A percentile compares a stretch with the other conserved stretches of the same genome.
These are phyloP conservation scores for Smittium mucronatum DNA, from an alignment of 371 early-diverging fungal species.

Conservation along the genomic window DNA sequence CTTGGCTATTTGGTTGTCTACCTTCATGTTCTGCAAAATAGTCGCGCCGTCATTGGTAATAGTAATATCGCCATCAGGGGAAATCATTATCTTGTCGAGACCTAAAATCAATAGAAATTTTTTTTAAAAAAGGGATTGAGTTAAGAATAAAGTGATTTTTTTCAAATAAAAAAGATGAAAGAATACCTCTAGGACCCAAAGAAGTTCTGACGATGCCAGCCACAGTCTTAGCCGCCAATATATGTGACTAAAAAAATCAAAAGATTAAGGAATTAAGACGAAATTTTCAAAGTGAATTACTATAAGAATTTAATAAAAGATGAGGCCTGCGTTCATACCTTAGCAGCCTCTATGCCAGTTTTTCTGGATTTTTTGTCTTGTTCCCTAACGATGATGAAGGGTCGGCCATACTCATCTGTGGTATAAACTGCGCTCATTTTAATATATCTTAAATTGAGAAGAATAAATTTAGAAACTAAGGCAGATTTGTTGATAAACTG, in stretches of 20 bases:
- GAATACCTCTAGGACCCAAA: slow-evolving; percentile 95
- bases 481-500: too few relatives aligned
- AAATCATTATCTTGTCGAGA: slow-evolving; percentile 98
- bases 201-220: slow-evolving; percentile 94
- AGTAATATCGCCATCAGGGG: slow-evolving; percentile 98
- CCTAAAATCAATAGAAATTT: slow-evolving; percentile 36
- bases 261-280: neutral
- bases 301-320: neutral
- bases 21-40: slow-evolving; percentile 97
- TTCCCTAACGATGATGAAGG: slow-evolving; percentile 92
- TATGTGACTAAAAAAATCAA: slow-evolving; percentile 68
- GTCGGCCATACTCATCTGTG: slow-evolving; percentile 89
- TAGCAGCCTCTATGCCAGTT: slow-evolving; percentile 80
- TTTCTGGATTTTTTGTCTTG: slow-evolving; percentile 79
- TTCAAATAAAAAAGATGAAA: too few relatives aligned
- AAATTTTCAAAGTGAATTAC: neutral
- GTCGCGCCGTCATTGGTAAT: slow-evolving; percentile 99
- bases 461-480: too few relatives aligned
- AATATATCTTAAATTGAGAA: neutral
- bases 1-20: slow-evolving; percentile 98
- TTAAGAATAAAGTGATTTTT: too few relatives aligned
- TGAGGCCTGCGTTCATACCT: too few relatives aligned
- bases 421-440: slow-evolving; percentile 36
- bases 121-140: neutral
- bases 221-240: slow-evolving; percentile 93